Conservation (phyloP, 2,329 filamentous ascomycete species). For the Tolypocladium sp. region DNA sequence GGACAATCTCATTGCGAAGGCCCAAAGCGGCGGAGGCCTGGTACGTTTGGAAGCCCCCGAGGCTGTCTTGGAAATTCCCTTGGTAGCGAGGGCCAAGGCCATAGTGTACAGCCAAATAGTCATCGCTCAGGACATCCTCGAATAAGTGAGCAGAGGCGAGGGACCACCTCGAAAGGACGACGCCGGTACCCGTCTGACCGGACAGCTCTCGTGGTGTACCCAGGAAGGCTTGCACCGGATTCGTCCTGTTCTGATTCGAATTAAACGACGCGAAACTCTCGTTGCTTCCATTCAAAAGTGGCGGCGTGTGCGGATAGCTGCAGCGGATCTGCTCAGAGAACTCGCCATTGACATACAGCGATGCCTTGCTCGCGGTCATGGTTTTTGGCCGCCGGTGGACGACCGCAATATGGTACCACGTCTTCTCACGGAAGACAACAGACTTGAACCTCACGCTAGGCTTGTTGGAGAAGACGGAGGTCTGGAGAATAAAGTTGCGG, state of each 20-base stretch:
- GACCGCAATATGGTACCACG: conserved; percentile 90
- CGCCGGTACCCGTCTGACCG: conserved; percentile 60
- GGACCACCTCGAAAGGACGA: conserved; percentile 76
- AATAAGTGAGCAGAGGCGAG: conserved; percentile 85
- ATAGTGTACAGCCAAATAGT: conserved; percentile 83
- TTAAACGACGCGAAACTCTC: conserved; percentile 65
- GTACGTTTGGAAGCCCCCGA: conserved; percentile 95
- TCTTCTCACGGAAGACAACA: conserved; percentile 61
- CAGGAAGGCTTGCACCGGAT: conserved; percentile 81
- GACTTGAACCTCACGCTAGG: conserved; percentile 93
- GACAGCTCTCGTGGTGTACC: conserved; percentile 88
- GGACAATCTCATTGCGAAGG: conserved; percentile 81
- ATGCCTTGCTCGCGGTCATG: conserved; percentile 69
- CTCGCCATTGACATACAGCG: conserved; percentile 85
- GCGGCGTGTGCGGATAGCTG: conserved; percentile 72
- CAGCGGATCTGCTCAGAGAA: conserved; percentile 89
- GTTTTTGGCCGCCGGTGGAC: conserved; percentile 75
- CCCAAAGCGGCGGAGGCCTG: conserved; percentile 85
- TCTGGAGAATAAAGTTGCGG: conserved; percentile 89
- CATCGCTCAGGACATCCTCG: conserved; percentile 79
- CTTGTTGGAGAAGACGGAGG: conserved; percentile 74
- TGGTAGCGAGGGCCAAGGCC: conserved; percentile 85
- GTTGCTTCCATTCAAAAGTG: conserved; percentile 49
- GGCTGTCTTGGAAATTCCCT: conserved; percentile 92
- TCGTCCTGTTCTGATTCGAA: conserved; percentile 44